These are phyloP conservation scores for Musa itinerans DNA, from an alignment of 176 grass and related monocot species.

Conservation along the genomic window DNA sequence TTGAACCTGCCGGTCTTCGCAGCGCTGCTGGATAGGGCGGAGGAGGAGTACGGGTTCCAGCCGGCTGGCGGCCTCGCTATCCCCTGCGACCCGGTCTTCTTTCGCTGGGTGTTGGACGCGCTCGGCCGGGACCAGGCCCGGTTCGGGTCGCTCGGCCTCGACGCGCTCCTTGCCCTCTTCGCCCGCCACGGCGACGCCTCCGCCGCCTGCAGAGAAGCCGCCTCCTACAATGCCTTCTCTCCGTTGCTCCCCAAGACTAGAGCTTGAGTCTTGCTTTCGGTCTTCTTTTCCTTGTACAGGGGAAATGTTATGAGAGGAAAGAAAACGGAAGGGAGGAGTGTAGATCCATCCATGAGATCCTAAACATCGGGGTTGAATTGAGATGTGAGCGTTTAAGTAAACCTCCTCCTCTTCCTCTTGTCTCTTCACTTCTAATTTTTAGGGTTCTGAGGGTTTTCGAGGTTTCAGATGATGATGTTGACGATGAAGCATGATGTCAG, in stretches of 20 bases:
- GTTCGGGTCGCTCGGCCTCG: background rate
- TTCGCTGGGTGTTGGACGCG: conserved; percentile 11
- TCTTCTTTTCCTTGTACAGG: background rate
- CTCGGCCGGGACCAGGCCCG: conserved; percentile 4
- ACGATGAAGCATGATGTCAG: background rate
- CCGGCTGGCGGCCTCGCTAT: conserved; percentile 10
- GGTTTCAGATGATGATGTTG: background rate
- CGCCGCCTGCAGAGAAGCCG: background rate
- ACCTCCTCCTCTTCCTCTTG: background rate
- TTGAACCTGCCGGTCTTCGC: conserved; percentile 21
- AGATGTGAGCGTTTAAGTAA: background rate
- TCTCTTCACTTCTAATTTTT: background rate
- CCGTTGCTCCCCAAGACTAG: conserved; percentile 4
- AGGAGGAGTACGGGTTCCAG: conserved; percentile 23
- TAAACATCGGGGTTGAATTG: background rate
- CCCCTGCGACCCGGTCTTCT: conserved; percentile 19
- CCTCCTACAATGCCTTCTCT: background rate
- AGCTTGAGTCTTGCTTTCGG: background rate
- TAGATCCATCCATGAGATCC: background rate
- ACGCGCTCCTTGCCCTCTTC: conserved; percentile 8
- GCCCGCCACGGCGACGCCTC: background rate
- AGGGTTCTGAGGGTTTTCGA: background rate
- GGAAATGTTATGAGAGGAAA: background rate
- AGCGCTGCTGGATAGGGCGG: conserved; percentile 13
- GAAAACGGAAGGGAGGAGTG: background rate